phyloP scores from a whole-genome alignment of 306 rosid species.

The Castanospermum australe region DNA sequence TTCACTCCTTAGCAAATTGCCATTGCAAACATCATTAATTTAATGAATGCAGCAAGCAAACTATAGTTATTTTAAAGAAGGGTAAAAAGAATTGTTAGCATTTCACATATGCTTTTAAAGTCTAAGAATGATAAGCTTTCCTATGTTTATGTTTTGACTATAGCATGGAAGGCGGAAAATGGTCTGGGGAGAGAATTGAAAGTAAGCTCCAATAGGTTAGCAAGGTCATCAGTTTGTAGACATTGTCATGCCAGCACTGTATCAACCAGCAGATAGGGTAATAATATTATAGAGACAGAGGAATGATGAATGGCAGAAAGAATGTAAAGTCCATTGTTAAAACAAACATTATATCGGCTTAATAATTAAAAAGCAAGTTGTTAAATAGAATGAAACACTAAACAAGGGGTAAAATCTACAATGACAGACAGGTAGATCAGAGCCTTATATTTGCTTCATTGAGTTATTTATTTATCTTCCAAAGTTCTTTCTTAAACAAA shows the following conservation, averaged over 20 bases:
- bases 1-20: neutral
- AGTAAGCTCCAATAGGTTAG: neutral
- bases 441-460: neutral
- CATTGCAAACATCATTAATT: neutral
- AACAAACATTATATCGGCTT: neutral
- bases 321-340: neutral
- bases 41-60: neutral
- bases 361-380: neutral
- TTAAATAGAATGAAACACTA: neutral
- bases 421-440: neutral
- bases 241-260: neutral
- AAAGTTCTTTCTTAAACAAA: neutral
- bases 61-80: neutral
- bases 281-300: neutral
- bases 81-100: neutral
- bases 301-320: neutral
- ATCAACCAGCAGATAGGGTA: neutral
- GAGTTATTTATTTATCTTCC: neutral
- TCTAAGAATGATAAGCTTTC: neutral
- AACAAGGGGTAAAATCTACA: neutral
- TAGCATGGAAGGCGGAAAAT: neutral
- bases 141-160: neutral
- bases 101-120: neutral
- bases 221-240: neutral
- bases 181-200: neutral